Evolutionary conservation across 2,329 filamentous ascomycete genomes (phyloP).

Genomic region (Sclerotinia minor): DNA sequence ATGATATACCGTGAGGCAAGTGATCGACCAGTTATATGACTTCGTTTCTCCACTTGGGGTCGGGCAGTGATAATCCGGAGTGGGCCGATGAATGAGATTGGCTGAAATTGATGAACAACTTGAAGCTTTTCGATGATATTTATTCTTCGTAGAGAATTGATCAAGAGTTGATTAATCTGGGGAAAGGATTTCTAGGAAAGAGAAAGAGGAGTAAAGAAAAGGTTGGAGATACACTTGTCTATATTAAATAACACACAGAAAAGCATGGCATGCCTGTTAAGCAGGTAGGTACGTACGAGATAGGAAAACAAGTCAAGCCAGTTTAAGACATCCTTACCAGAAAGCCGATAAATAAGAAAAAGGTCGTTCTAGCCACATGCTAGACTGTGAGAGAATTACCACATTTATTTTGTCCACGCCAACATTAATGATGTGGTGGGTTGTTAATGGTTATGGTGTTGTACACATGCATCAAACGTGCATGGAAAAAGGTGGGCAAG

Average conservation of each 20-base stretch:
- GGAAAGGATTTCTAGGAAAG: slow-evolving; percentile 6
- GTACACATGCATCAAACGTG: slow-evolving; percentile 26
- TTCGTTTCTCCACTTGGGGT: slow-evolving; percentile 18
- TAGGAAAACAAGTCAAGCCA: slow-evolving; percentile 17
- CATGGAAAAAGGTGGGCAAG: slow-evolving; percentile 23
- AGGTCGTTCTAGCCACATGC: slow-evolving; percentile 23
- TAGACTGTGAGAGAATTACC: slow-evolving; percentile 17
- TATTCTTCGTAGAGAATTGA: slow-evolving; percentile 4
- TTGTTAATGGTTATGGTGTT: slow-evolving; percentile 26
- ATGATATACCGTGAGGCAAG: slow-evolving; percentile 1
- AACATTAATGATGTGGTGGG: slow-evolving; percentile 27
- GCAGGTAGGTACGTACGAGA: neutral
- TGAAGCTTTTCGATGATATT: slow-evolving; percentile 3
- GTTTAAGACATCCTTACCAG: slow-evolving; percentile 16
- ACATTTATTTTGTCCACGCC: slow-evolving; percentile 22
- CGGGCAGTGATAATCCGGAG: slow-evolving; percentile 10
- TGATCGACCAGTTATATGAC: slow-evolving; percentile 15
- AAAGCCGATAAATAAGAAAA: slow-evolving; percentile 17
- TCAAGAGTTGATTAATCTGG: neutral
- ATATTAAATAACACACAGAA: slow-evolving; percentile 19
- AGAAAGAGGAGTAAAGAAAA: slow-evolving; percentile 14
- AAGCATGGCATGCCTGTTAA: slow-evolving; percentile 17
- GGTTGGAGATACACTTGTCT: slow-evolving; percentile 1
- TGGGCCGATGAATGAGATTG: slow-evolving; percentile 12
- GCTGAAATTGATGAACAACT: slow-evolving; percentile 3